A percentile compares a stretch with the other conserved stretches of the same genome.
Conservation (phyloP, 2,329 filamentous ascomycete genomes). For the Purpureocillium takamizusanense region DNA sequence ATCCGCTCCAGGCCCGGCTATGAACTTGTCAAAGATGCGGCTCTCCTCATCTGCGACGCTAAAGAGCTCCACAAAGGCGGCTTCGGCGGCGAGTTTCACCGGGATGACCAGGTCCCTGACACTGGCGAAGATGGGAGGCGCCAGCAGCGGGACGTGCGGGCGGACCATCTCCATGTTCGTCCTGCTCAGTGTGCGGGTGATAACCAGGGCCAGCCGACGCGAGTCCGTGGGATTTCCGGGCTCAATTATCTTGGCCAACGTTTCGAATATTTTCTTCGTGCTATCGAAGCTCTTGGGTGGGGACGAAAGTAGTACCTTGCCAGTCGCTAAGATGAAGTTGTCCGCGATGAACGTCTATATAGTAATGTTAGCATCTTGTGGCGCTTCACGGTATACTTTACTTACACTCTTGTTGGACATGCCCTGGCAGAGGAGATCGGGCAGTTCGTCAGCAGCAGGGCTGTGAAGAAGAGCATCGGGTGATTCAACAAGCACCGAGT, state of each 20-base stretch:
- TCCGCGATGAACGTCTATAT: conserved; percentile 71
- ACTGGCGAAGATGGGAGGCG: conserved; percentile 75
- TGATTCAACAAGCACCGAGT: conserved; percentile 79
- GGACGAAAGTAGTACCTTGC: conserved; percentile 75
- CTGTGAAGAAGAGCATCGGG: conserved; percentile 59
- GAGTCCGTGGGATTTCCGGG: conserved; percentile 75
- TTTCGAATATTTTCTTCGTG: conserved; percentile 71
- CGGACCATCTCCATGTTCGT: conserved; percentile 71
- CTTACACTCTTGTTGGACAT: conserved; percentile 68
- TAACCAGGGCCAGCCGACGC: conserved; percentile 76
- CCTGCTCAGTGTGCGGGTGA: conserved; percentile 76
- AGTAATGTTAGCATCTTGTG: conserved; percentile 1
- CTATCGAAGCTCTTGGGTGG: conserved; percentile 64
- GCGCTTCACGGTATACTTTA: conserved; percentile 12
- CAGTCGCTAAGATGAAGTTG: conserved; percentile 80
- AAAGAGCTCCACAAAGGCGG: conserved; percentile 86
- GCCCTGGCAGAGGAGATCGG: conserved; percentile 69
- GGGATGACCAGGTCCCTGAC: conserved; percentile 91
- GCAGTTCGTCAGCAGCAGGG: conserved; percentile 61
- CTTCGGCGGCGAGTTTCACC: conserved; percentile 90
- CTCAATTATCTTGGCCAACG: conserved; percentile 64
- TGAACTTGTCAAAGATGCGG: conserved; percentile 84
- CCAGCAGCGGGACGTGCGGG: conserved; percentile 72
- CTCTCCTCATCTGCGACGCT: conserved; percentile 79
- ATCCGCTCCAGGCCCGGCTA: conserved; percentile 57